A percentile compares a stretch with the other conserved stretches of the same genome.
phyloP scores from a whole-genome alignment of 441 rosid species.

The Mallotus repandus region DNA sequence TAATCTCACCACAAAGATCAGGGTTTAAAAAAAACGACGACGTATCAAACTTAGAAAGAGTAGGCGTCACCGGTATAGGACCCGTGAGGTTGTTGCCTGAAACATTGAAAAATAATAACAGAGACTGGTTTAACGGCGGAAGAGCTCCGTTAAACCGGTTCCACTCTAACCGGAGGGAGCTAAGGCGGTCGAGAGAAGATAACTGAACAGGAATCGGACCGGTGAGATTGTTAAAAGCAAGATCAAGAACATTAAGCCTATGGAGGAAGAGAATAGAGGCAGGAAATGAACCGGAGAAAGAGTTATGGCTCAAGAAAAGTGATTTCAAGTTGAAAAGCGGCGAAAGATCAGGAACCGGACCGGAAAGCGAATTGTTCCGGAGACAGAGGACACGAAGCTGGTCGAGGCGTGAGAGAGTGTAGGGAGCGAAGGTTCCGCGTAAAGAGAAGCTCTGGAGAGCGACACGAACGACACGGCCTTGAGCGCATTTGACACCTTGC shows the following conservation, averaged over 20 bases:
- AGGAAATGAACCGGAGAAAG: slow-evolving; percentile 60
- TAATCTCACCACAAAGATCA: slow-evolving; percentile 71
- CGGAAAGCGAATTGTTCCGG: slow-evolving; percentile 70
- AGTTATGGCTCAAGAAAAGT: slow-evolving; percentile 46
- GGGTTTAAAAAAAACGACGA: slow-evolving; percentile 61
- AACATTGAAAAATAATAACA: slow-evolving; percentile 52
- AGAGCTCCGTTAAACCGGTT: slow-evolving; percentile 58
- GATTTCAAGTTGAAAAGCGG: slow-evolving; percentile 56
- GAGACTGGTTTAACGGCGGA: slow-evolving; percentile 66
- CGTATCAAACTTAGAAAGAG: slow-evolving; percentile 51
- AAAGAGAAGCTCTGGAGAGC: slow-evolving; percentile 45
- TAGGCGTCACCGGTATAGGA: slow-evolving; percentile 55
- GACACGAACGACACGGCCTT: slow-evolving; percentile 72
- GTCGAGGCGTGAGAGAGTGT: slow-evolving; percentile 67
- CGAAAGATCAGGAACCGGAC: slow-evolving; percentile 78
- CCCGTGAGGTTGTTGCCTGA: slow-evolving; percentile 77
- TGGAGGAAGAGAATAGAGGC: slow-evolving; percentile 51
- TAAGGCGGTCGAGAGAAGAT: slow-evolving; percentile 45
- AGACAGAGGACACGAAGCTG: slow-evolving; percentile 79
- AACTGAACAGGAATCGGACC: slow-evolving; percentile 59
- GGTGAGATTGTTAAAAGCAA: slow-evolving; percentile 50
- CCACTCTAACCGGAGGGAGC: slow-evolving; percentile 53
- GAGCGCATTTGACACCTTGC: slow-evolving; percentile 79
- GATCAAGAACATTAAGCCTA: slow-evolving; percentile 56
- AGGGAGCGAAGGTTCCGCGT: slow-evolving; percentile 54